These are phyloP conservation scores for Candida morakotiae DNA, from an alignment of 805 yeast species.

Conservation along the genomic window DNA sequence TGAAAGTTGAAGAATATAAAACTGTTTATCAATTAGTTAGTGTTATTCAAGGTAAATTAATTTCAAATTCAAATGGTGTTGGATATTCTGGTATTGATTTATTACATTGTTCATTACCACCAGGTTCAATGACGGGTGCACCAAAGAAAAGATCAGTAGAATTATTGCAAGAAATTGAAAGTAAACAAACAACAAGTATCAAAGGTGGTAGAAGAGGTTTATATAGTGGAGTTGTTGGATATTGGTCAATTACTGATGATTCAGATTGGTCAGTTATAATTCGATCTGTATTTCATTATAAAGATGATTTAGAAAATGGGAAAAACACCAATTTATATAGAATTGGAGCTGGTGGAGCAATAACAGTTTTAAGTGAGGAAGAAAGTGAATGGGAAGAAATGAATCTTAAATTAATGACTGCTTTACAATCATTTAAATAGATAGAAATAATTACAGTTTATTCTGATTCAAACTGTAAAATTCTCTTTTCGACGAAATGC, in stretches of 20 bases:
- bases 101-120: conserved; percentile 77
- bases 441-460: neutral
- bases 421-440: conserved; percentile 61
- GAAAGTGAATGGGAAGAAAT: conserved; percentile 92
- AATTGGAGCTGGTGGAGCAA: conserved; percentile 98
- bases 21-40: conserved; percentile 91
- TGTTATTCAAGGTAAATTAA: conserved; percentile 68
- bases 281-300: conserved; percentile 71
- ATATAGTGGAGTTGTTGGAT: conserved; percentile 93
- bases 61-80: conserved; percentile 6
- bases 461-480: neutral
- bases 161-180: conserved; percentile 59
- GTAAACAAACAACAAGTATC: conserved; percentile 27
- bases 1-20: conserved; percentile 89
- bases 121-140: conserved; percentile 99
- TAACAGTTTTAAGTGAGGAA: conserved; percentile 80
- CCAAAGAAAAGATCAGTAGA: conserved; percentile 94
- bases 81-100: conserved; percentile 72
- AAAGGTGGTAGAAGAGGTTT: conserved; percentile 64
- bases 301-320: conserved; percentile 39
- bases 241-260: conserved; percentile 82
- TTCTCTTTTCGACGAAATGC: conserved; percentile 1
- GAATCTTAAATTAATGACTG: conserved; percentile 75
- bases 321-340: conserved; percentile 50
- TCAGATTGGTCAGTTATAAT: conserved; percentile 97